Percentiles rank a stretch among this genome's conserved stretches.
phyloP scores from a whole-genome alignment of 257 asterid species.

The Vinca minor region DNA sequence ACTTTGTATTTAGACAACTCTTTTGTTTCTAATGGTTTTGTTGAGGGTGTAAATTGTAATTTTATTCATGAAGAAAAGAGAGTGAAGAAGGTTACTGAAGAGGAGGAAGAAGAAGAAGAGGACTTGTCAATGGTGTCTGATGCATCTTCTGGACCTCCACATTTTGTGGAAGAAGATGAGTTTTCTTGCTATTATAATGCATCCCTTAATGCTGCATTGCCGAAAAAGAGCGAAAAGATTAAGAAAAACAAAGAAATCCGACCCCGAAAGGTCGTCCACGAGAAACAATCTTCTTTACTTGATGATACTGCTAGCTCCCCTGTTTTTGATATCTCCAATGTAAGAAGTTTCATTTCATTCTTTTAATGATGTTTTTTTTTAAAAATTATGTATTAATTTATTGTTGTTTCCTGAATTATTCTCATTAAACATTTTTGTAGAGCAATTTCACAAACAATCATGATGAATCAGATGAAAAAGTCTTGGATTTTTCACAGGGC shows the following conservation, averaged over 20 bases:
- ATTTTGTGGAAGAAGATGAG: conserved; percentile 36
- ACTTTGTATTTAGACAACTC: conserved; percentile 55
- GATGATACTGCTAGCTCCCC: conserved; percentile 95
- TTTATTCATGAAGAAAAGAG: background rate
- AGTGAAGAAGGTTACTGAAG: conserved; percentile 20
- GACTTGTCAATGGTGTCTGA: conserved; percentile 86
- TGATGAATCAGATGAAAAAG: conserved; percentile 36
- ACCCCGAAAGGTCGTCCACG: conserved; percentile 25
- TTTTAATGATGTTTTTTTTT: background rate
- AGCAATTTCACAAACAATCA: conserved; percentile 28
- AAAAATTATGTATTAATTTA: background rate
- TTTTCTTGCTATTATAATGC: conserved; percentile 17
- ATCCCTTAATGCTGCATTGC: conserved; percentile 6
- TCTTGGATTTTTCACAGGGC: conserved; percentile 72
- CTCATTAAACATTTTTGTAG: too few species aligned
- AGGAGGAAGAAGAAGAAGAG: conserved; percentile 44
- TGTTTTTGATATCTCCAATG: conserved; percentile 43
- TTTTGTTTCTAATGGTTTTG: background rate
- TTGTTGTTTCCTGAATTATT: too few species aligned
- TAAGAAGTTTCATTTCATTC: conserved; percentile 19
- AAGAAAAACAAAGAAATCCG: conserved; percentile 31
- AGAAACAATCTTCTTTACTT: conserved; percentile 45
- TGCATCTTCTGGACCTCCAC: conserved; percentile 89
- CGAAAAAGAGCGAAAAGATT: conserved; percentile 20
- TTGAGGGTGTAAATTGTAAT: too few species aligned